Base-by-base conservation (phyloP, 352 stramenopile species). In the Phytophthora citrophthora region DNA sequence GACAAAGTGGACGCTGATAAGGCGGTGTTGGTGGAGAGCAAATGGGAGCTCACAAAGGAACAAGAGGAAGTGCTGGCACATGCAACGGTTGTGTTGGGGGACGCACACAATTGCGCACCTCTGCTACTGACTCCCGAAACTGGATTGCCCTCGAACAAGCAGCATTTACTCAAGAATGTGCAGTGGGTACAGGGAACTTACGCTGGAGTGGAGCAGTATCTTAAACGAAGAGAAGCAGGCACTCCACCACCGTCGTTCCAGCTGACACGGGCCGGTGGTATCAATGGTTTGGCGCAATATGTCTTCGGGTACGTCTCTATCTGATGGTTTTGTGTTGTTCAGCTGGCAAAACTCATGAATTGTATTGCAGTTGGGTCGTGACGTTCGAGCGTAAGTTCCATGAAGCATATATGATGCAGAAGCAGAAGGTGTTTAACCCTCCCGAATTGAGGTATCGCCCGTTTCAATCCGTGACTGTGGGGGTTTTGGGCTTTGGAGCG, bases 241-340 rank as follows among this genome's bases (percentile, higher is more conserved):
- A 16, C 46, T 5, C 8, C 70, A 6, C 11, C 45, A 16, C 61
- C 55, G 36, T 44, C 24, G 9, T 91, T 91, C 51, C n/a, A 39
- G 15, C 40, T 90, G 16, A 89, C 83, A 9, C 79, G 83, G 29
- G 83, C 81, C 3, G 81, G 83, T 10, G 83, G 83, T 5, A 75
- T 89, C 64, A 68, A 88, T 6, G 79, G 76, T 36, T 81, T 91
- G 66, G 81, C 83, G 11, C 81, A 91, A 58, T 91, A 87, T 45
- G 83, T 88, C 5, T 75, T 90, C 49, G 83, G 83, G 62, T 80
- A 48, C 26, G 68, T 65, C 9, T 34, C 29, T 34, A 4, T 34
- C 29, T 34, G 29, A 5, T 34, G 1, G 11, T 34, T 9, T 32
- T 32, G 29, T 32, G 29, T 32, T 11, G 7, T 34, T 34, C 8